phyloP scores from a whole-genome alignment of 2,329 filamentous ascomycete genomes.

The Lasiodiplodia sp. region DNA sequence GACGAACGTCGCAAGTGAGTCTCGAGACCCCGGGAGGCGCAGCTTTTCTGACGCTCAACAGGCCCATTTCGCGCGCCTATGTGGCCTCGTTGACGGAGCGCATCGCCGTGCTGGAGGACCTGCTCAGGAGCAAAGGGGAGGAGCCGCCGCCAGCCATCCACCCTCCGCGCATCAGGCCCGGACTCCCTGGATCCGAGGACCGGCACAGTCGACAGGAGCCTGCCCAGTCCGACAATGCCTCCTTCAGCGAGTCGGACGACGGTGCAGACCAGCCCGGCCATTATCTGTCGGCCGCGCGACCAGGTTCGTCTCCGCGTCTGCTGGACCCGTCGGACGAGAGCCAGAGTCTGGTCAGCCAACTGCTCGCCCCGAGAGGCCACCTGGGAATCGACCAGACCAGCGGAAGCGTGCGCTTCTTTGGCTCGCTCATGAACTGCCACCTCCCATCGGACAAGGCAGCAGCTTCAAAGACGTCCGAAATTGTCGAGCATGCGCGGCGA shows the following conservation, averaged over 20 bases:
- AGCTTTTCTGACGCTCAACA: constrained; percentile 36
- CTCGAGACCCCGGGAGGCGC: background rate
- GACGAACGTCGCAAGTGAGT: constrained; percentile 63
- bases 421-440: constrained; percentile 62
- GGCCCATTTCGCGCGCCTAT: constrained; percentile 66
- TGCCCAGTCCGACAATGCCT: constrained; percentile 41
- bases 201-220: constrained; percentile 33
- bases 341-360: constrained; percentile 52
- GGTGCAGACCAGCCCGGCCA: constrained; percentile 8
- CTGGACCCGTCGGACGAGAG: constrained; percentile 41
- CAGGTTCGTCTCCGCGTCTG: constrained; percentile 42
- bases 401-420: constrained; percentile 61
- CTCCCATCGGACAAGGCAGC: constrained; percentile 52
- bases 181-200: constrained; percentile 42
- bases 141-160: constrained; percentile 60
- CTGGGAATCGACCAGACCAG: constrained; percentile 61
- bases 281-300: constrained; percentile 30
- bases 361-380: constrained; percentile 59
- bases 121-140: constrained; percentile 60
- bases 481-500: constrained; percentile 53
- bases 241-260: constrained; percentile 36
- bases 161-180: constrained; percentile 59
- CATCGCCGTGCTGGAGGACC: constrained; percentile 59
- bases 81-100: constrained; percentile 65
- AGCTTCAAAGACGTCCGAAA: constrained; percentile 33